Conservation (phyloP, 2,329 filamentous ascomycete species). For the Fusarium lateritium region DNA sequence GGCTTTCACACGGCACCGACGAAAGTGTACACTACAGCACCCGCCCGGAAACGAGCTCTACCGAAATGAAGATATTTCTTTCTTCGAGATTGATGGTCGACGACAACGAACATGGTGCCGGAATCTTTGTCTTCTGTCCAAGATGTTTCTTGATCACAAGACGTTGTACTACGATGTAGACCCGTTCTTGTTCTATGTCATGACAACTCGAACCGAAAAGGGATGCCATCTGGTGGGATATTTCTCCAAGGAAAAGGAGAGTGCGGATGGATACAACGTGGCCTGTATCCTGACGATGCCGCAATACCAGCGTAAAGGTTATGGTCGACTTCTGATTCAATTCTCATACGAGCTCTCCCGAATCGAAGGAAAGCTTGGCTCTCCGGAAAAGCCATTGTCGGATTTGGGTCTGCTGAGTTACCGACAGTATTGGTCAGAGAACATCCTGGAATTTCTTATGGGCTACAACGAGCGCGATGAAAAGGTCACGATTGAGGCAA, state of each 20-base stretch:
- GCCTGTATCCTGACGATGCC: slow-evolving; percentile 97
- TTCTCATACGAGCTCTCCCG: slow-evolving; percentile 98
- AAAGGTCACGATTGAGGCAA: slow-evolving; percentile 86
- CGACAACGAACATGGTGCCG: slow-evolving; percentile 97
- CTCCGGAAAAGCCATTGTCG: slow-evolving; percentile 95
- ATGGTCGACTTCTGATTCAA: slow-evolving; percentile 92
- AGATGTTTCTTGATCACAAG: slow-evolving; percentile 98
- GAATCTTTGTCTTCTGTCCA: slow-evolving; percentile 93
- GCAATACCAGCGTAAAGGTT: slow-evolving; percentile 96
- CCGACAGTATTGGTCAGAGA: slow-evolving; percentile 97
- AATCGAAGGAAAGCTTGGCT: slow-evolving; percentile 94
- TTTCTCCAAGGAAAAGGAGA: slow-evolving; percentile 99
- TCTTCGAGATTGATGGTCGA: slow-evolving; percentile 97
- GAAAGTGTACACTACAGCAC: slow-evolving; percentile 91
- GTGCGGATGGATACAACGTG: slow-evolving; percentile 95
- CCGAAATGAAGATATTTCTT: slow-evolving; percentile 91
- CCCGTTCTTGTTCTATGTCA: slow-evolving; percentile 98
- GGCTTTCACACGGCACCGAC: slow-evolving; percentile 86
- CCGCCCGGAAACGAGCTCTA: slow-evolving; percentile 99
- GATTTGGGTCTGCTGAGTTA: slow-evolving; percentile 95
- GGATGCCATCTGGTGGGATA: slow-evolving; percentile 99
- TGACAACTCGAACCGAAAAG: slow-evolving; percentile 89
- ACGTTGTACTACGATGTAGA: slow-evolving; percentile 99
- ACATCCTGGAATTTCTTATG: slow-evolving; percentile 88
- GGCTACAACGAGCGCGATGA: slow-evolving; percentile 77